Evolutionary conservation across 2,329 filamentous ascomycete species (phyloP).

Genomic region (Colletotrichum neosansevieriae): DNA sequence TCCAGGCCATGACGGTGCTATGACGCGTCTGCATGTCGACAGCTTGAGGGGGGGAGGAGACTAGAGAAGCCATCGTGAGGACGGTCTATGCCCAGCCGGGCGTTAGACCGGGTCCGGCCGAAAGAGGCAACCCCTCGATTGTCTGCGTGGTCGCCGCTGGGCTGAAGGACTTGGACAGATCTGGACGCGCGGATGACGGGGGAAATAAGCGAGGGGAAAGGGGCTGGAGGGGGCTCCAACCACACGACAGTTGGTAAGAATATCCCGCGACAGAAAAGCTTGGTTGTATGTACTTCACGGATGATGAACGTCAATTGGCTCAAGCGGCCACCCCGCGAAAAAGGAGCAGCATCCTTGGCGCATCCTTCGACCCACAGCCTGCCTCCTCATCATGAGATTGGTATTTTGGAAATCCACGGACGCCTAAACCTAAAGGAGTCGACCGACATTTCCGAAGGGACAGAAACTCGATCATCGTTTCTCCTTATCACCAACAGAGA

Average conservation of each 20-base stretch:
- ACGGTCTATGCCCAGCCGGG: too few relatives aligned
- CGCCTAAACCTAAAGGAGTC: too few relatives aligned
- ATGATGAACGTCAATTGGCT: too few relatives aligned
- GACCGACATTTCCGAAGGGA: not conserved
- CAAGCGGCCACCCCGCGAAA: too few relatives aligned
- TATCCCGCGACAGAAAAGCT: not conserved
- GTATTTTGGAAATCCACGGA: too few relatives aligned
- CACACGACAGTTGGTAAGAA: not conserved
- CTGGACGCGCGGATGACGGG: not conserved
- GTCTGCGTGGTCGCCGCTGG: not conserved
- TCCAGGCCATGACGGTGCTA: not conserved
- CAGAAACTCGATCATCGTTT: too few relatives aligned
- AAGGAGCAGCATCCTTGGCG: too few relatives aligned
- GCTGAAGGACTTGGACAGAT: not conserved
- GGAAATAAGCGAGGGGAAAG: not conserved
- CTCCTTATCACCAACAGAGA: not conserved
- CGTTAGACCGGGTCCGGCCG: too few relatives aligned
- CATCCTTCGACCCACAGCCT: too few relatives aligned
- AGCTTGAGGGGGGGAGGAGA: not conserved
- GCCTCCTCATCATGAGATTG: too few relatives aligned
- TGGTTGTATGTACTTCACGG: too few relatives aligned
- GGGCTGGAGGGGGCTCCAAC: not conserved
- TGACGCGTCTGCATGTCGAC: constrained; percentile 2
- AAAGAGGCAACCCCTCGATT: not conserved
- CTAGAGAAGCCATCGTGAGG: not conserved